Conservation (phyloP, 1,284 basidiomycete genomes). For the Cryptococcus sp. region DNA sequence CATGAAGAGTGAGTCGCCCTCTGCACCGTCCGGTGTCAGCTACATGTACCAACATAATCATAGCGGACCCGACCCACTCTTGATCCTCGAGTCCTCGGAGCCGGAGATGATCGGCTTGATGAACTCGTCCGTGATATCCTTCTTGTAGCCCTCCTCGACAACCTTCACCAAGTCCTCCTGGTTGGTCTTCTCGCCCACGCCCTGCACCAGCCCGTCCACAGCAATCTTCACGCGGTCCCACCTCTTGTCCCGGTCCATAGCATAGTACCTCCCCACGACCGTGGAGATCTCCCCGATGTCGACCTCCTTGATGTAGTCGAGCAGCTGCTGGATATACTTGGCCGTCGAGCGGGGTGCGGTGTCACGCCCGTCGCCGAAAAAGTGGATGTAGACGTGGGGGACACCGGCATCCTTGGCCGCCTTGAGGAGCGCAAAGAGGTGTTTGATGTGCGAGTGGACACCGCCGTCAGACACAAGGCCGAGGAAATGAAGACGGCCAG, state of each 20-base stretch:
- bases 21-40: constrained; percentile 35
- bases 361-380: constrained; percentile 80
- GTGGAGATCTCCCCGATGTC: constrained; percentile 65
- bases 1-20: constrained; percentile 76
- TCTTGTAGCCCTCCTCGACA: constrained; percentile 69
- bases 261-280: constrained; percentile 82
- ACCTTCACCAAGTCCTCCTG: constrained; percentile 62
- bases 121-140: constrained; percentile 86
- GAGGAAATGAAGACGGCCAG: constrained; percentile 74
- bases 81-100: constrained; percentile 70
- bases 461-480: constrained; percentile 89
- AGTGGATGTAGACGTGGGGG: constrained; percentile 81
- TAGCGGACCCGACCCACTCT: constrained; percentile 56
- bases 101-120: constrained; percentile 86
- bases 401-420: constrained; percentile 78
- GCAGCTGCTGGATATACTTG: constrained; percentile 68
- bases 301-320: constrained; percentile 70
- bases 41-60: neutral
- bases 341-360: constrained; percentile 76
- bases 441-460: constrained; percentile 87
- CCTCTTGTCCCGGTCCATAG: constrained; percentile 92
- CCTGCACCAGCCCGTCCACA: constrained; percentile 73
- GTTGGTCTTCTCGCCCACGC: constrained; percentile 61
- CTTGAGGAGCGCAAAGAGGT: constrained; percentile 80
- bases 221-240: constrained; percentile 89